These are phyloP conservation scores for Trichoderma virens DNA, from an alignment of 495 filamentous ascomycete genomes.

Conservation along the genomic window DNA sequence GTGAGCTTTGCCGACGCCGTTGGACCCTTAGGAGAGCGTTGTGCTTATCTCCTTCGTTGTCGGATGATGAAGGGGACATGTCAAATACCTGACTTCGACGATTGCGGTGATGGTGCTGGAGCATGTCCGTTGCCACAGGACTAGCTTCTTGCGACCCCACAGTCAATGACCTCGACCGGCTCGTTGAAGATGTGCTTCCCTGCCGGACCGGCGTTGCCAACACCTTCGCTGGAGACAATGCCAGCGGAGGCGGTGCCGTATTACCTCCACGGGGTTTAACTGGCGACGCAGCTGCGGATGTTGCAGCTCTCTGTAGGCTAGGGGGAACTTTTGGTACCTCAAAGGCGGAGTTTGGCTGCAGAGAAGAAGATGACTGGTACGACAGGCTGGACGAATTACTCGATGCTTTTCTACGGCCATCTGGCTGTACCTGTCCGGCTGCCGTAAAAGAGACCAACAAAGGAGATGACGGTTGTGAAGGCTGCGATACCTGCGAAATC, in stretches of 20 bases:
- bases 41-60: constrained; percentile 88
- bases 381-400: constrained; percentile 80
- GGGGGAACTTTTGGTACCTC: constrained; percentile 58
- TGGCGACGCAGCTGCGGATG: constrained; percentile 60
- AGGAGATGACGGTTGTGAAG: constrained; percentile 83
- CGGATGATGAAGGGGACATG: constrained; percentile 93
- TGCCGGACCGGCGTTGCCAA: constrained; percentile 38
- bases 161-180: constrained; percentile 77
- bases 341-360: constrained; percentile 68
- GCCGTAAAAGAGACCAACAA: constrained; percentile 86
- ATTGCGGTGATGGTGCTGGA: constrained; percentile 74
- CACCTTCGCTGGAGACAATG: constrained; percentile 44
- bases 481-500: constrained; percentile 31
- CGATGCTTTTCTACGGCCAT: constrained; percentile 57
- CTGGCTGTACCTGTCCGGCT: constrained; percentile 47
- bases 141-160: constrained; percentile 93
- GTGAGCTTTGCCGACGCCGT: constrained; percentile 80
- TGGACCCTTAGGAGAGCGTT: constrained; percentile 92
- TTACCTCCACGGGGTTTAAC: constrained; percentile 53
- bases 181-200: constrained; percentile 33
- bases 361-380: constrained; percentile 59
- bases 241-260: constrained; percentile 39
- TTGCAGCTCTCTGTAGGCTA: constrained; percentile 50
- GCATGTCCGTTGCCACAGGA: constrained; percentile 54
- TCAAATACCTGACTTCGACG: constrained; percentile 91